Evolutionary conservation across 129 eudicot genomes (phyloP).

Genomic region (Flaveria trinervia): DNA sequence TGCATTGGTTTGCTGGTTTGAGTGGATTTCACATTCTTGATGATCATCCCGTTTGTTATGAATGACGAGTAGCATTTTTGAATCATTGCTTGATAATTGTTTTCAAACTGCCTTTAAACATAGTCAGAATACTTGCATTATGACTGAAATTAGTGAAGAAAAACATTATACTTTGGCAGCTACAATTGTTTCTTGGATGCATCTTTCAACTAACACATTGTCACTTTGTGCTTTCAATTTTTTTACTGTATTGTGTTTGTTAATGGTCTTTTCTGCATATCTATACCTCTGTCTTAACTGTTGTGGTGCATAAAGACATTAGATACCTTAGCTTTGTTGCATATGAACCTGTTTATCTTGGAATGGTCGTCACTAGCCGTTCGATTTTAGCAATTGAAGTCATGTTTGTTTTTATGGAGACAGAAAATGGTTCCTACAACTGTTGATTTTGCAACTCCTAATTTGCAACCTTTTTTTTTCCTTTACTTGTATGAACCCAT

Average conservation of each 20-base stretch:
- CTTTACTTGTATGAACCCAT: too few species aligned
- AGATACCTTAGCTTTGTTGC: background rate
- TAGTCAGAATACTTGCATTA: background rate
- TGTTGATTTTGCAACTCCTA: background rate
- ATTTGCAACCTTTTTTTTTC: background rate
- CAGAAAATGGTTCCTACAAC: background rate
- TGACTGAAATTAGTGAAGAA: background rate
- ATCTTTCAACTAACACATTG: background rate
- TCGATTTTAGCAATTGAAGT: background rate
- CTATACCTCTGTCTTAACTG: background rate
- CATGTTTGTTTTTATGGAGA: background rate
- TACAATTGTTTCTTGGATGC: background rate
- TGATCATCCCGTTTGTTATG: background rate
- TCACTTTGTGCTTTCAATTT: background rate
- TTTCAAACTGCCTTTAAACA: background rate
- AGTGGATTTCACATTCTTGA: background rate
- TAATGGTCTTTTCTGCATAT: background rate
- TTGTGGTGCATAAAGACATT: background rate
- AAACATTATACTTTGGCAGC: background rate
- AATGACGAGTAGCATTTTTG: constrained; percentile 7
- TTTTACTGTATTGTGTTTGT: background rate
- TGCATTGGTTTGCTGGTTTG: too few species aligned
- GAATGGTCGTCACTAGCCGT: background rate
- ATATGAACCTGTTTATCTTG: background rate
- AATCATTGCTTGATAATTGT: background rate